phyloP scores from a whole-genome alignment of 1,139 yeast genomes.

The Scheffersomyces insectosa region DNA sequence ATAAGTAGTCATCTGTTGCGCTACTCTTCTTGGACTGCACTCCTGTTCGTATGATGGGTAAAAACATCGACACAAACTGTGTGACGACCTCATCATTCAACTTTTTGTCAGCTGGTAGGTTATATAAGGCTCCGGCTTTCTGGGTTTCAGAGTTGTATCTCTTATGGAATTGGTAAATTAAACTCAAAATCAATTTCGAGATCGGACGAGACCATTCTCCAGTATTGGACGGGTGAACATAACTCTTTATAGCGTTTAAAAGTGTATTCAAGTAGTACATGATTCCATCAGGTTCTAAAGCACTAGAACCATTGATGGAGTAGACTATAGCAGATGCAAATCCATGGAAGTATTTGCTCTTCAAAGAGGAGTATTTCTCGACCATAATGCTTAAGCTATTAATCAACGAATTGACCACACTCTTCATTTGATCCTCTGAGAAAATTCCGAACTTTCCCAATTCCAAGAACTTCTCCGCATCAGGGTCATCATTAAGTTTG shows the following conservation, averaged over 20 bases:
- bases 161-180: slow-evolving; percentile 59
- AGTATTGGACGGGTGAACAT: slow-evolving; percentile 86
- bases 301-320: slow-evolving; percentile 57
- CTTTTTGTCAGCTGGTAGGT: slow-evolving; percentile 49
- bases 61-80: slow-evolving; percentile 55
- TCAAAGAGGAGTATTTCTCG: slow-evolving; percentile 39
- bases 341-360: slow-evolving; percentile 53
- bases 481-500: slow-evolving; percentile 26
- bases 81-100: slow-evolving; percentile 43
- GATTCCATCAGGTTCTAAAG: slow-evolving; percentile 44
- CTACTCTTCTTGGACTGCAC: slow-evolving; percentile 72
- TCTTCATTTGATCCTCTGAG: slow-evolving; percentile 58
- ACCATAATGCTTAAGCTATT: slow-evolving; percentile 51
- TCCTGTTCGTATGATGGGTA: slow-evolving; percentile 67
- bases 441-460: slow-evolving; percentile 58
- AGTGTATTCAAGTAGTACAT: slow-evolving; percentile 56
- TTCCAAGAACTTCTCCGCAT: slow-evolving; percentile 10
- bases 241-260: slow-evolving; percentile 74
- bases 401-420: slow-evolving; percentile 56
- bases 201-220: slow-evolving; percentile 84
- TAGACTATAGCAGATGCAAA: slow-evolving; percentile 64
- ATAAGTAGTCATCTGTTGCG: slow-evolving; percentile 60
- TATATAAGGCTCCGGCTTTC: slow-evolving; percentile 37
- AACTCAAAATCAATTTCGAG: slow-evolving; percentile 59
- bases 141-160: slow-evolving; percentile 53